Percentiles rank a stretch among this genome's conserved stretches.
Conservation (phyloP, 2,329 filamentous ascomycete species). For the Zasmidium cellare region DNA sequence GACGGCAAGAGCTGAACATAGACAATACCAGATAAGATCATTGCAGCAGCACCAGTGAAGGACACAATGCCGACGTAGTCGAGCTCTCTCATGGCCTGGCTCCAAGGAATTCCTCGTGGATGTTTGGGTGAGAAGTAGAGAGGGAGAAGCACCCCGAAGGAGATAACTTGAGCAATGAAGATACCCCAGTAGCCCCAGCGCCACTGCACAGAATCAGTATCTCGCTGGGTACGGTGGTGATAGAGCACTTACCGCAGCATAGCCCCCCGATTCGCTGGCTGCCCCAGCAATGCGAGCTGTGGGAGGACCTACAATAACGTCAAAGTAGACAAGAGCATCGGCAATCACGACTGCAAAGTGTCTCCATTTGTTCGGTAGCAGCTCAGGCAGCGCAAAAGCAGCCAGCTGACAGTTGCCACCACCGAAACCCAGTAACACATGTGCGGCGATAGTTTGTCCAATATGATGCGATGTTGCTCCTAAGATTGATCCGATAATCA, state of each 20-base stretch:
- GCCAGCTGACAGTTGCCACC: constrained; percentile 19
- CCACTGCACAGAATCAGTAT: constrained; percentile 35
- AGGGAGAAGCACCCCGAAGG: constrained; percentile 45
- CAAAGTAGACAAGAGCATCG: constrained; percentile 40
- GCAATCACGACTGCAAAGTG: constrained; percentile 26
- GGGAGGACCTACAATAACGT: constrained; percentile 49
- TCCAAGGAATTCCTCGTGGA: constrained; percentile 29
- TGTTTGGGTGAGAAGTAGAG: constrained; percentile 44
- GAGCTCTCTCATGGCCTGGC: constrained; percentile 31
- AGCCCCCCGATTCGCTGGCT: too few relatives aligned
- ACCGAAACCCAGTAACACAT: constrained; percentile 19
- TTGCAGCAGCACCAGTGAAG: constrained; percentile 29
- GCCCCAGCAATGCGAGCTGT: constrained; percentile 43
- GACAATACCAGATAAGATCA: constrained; percentile 36
- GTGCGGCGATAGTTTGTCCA: constrained; percentile 4
- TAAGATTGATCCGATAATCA: constrained; percentile 1
- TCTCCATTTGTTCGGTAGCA: constrained; percentile 24
- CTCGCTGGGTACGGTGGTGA: constrained; percentile 35
- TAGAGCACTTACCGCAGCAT: constrained; percentile 42
- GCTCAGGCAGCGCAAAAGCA: constrained; percentile 15
- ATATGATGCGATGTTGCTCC: neutral
- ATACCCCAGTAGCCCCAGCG: constrained; percentile 23
- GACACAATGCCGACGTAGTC: constrained; percentile 34
- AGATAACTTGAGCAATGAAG: constrained; percentile 45
- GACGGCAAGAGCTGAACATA: constrained; percentile 32